phyloP scores from a whole-genome alignment of 371 early-diverging fungal genomes.

The Syncephalastrum contaminatum region DNA sequence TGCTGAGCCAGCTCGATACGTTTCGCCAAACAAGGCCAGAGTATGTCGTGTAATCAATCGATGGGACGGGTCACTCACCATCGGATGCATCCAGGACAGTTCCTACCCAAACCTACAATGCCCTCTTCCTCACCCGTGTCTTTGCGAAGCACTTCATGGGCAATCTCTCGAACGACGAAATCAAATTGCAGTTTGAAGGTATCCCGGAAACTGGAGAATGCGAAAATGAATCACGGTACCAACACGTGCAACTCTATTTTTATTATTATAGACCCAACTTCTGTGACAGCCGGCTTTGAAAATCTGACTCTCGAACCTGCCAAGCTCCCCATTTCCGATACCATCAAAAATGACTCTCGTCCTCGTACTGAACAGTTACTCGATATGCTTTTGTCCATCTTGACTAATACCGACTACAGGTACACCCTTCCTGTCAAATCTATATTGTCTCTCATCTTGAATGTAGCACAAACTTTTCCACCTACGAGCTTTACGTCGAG shows the following conservation, averaged over 20 bases:
- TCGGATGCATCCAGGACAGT: constrained; percentile 17
- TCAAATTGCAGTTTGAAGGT: constrained; percentile 67
- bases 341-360: constrained; percentile 36
- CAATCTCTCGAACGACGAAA: constrained; percentile 55
- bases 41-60: constrained; percentile 32
- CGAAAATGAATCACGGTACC: background rate
- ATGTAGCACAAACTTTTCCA: constrained; percentile 50
- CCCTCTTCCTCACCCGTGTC: constrained; percentile 64
- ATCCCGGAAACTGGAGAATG: constrained; percentile 9
- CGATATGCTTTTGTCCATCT: constrained; percentile 53
- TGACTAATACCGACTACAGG: constrained; percentile 66
- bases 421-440: constrained; percentile 18
- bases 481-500: constrained; percentile 75
- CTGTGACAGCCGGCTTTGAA: background rate
- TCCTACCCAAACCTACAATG: constrained; percentile 63
- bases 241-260: background rate
- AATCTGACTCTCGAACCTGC: constrained; percentile 16
- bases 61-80: background rate
- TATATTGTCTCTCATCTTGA: background rate
- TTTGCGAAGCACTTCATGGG: constrained; percentile 70
- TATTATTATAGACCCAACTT: background rate
- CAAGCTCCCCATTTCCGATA: constrained; percentile 42
- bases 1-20: constrained; percentile 56
- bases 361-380: constrained; percentile 59
- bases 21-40: constrained; percentile 43